Base-by-base conservation (phyloP, 163 green algal species). In the Chlamydomonas reinhardtii region DNA sequence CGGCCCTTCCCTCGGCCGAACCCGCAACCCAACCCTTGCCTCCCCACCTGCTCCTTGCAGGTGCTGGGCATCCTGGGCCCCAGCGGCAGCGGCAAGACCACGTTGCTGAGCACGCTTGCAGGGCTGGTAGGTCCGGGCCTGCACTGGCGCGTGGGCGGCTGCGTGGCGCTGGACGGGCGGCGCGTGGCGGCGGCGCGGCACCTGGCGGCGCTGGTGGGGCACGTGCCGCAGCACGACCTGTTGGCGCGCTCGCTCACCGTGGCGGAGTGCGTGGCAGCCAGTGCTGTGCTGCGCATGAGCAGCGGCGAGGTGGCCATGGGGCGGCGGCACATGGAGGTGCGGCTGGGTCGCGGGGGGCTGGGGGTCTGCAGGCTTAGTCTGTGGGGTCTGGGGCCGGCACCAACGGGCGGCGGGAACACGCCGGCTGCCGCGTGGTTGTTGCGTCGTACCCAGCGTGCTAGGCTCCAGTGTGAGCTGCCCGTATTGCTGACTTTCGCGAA, bases 11-110 rank as follows among this genome's bases (percentile, higher is more conserved):
- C n/a, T n/a, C n/a, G n/a, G n/a, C n/a, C n/a, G n/a, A n/a, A n/a
- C 39, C 39, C 8, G 39, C 39, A 8, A 48, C 39, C 39, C 39
- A 48, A 5, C 39, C 39, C 39, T 48, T 48, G 8, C 8, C 48
- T 56, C 14, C 43, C 43, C 11, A 11, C 43, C 43, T 54, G 43
- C 43, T 54, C 74, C 24, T 8, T 5, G n/a, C 85, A 90, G 77
- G 17, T 90, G 9, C 34, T 90, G 43, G 85, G 85, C 43, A 52
- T 90, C 34, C 56, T 90, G 72, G 85, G 85, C 20, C 85, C 85
- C n/a, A 82, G 62, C 34, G 85, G 85, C 76, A 83, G 77, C 68
- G 85, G 85, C 77, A 90, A 90, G 78, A 89, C 75, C 68, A 83
- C 76, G 15, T 76, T 89, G 59, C 84, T 89, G 20, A 77, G 65